These are phyloP conservation scores for Agroathelia rolfsii DNA, from an alignment of 1,284 basidiomycete genomes.

Conservation along the genomic window DNA sequence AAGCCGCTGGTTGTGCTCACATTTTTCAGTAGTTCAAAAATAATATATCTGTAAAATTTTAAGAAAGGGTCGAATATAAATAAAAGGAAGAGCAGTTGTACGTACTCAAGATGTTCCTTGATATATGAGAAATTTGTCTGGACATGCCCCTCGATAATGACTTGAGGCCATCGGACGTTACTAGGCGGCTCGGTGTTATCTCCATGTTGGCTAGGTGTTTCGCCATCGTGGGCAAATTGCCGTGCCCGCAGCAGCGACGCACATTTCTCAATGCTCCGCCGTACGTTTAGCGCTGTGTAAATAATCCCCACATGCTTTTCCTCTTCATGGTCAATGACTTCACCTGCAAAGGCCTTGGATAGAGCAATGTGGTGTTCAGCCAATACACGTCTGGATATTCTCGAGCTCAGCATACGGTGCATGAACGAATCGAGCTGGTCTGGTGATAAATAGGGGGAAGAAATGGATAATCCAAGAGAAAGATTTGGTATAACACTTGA, in stretches of 20 bases:
- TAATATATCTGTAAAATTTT: slow-evolving; percentile 53
- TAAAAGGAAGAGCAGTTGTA: slow-evolving; percentile 7
- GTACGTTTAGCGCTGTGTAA: slow-evolving; percentile 65
- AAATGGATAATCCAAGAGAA: slow-evolving; percentile 66
- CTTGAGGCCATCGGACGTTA: slow-evolving; percentile 43
- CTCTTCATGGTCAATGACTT: slow-evolving; percentile 17
- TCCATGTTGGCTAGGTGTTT: too few relatives aligned
- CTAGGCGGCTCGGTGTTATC: slow-evolving; percentile 17
- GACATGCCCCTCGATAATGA: slow-evolving; percentile 67
- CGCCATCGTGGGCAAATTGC: slow-evolving; percentile 34
- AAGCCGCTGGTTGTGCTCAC: slow-evolving; percentile 29
- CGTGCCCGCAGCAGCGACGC: slow-evolving; percentile 45
- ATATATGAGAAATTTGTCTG: slow-evolving; percentile 78
- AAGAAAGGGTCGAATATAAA: slow-evolving; percentile 2
- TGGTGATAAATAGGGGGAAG: slow-evolving; percentile 68
- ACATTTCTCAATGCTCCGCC: slow-evolving; percentile 64
- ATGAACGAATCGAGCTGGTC: slow-evolving; percentile 82
- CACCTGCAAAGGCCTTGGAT: slow-evolving; percentile 44
- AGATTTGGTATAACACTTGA: slow-evolving; percentile 70
- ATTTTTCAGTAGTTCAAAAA: slow-evolving; percentile 85
- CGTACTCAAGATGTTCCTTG: slow-evolving; percentile 78
- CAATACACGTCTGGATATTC: slow-evolving; percentile 83
- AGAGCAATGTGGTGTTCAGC: slow-evolving; percentile 86
- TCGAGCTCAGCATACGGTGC: slow-evolving; percentile 83
- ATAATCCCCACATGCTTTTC: slow-evolving; percentile 82